These are phyloP conservation scores for Ramalina peruviana DNA, from an alignment of 495 filamentous ascomycete species.

Conservation along the genomic window DNA sequence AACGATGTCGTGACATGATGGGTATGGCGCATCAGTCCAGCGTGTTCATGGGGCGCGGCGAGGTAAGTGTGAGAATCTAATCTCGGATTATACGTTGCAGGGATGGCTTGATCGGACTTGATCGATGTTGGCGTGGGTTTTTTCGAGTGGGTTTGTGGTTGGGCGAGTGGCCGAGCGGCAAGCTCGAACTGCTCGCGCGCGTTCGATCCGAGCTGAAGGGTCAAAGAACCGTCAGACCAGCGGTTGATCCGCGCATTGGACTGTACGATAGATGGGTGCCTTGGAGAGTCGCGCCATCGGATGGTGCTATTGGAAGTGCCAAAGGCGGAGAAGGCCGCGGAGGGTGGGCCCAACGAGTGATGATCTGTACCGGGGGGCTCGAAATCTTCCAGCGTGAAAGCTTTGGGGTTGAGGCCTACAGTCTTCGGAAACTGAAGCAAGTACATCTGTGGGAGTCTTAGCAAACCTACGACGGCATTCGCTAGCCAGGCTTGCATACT, in stretches of 20 bases:
- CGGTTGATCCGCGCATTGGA: constrained; percentile 65
- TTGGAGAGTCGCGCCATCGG: constrained; percentile 57
- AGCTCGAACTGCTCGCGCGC: constrained; percentile 72
- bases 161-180: constrained; percentile 59
- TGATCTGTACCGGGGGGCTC: constrained; percentile 44
- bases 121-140: constrained; percentile 34
- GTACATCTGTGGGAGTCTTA: constrained; percentile 44
- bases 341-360: constrained; percentile 26
- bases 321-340: constrained; percentile 40
- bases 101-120: constrained; percentile 2
- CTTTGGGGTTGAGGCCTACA: constrained; percentile 57
- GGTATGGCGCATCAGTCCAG: constrained; percentile 56
- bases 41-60: constrained; percentile 53
- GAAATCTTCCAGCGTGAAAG: constrained; percentile 62
- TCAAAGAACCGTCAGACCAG: constrained; percentile 78
- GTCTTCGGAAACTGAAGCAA: constrained; percentile 68
- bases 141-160: constrained; percentile 33
- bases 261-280: constrained; percentile 41
- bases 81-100: constrained; percentile 46
- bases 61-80: constrained; percentile 76
- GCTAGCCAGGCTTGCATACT: constrained; percentile 19
- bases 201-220: constrained; percentile 57
- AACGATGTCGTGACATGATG: constrained; percentile 71
- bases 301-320: constrained; percentile 52
- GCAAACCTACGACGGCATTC: neutral